Base-by-base conservation (phyloP, 2,329 filamentous ascomycete genomes). In the Cladosporium velox region DNA sequence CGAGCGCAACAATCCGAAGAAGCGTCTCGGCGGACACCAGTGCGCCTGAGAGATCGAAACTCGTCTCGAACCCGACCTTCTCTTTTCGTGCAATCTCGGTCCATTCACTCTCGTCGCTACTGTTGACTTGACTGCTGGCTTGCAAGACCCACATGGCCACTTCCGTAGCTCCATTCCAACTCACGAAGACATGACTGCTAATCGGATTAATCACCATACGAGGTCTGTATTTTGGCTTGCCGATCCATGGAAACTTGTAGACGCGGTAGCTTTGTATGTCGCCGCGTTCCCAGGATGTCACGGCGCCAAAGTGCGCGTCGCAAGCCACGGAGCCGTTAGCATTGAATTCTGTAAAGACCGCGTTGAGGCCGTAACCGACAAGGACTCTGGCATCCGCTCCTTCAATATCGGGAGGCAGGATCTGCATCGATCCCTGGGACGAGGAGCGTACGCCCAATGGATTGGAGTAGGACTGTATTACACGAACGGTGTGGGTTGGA, bases 121-220 rank as follows among this genome's bases (percentile, higher is more conserved):
- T 28, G 35, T 65, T 59, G 11, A 8, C 34, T 58, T 49, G 41
- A n/a, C 58, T n/a, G 10, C 65, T 66, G 15, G 58, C 61, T 44
- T 74, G 71, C 1, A 74, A 52, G 12, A 68, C 49, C 70, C 70
- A 74, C 10, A 64, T 55, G 11, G 14, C 47, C 6, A 74, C 70
- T 51, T 72, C 71, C 0, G 72, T 75, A 5, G 73, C 73, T 21
- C 73, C 73, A 44, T 73, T 74, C 72, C 73, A 75, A 66, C 68
- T 72, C 30, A 72, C 67, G 59, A 66, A 69, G 28, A 70, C 41
- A 18, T 63, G 35, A 14, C 54, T 60, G 30, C 61, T 47, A 26
- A 58, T 61, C 26, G 62, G 65, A 24, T 66, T 61, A 11, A 61
- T 44, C 2, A 61, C 67, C 21, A 71, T 62, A 1, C 63, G 54